A percentile compares a stretch with the other conserved stretches of the same genome.
Evolutionary conservation across 2,329 filamentous ascomycete species (phyloP).

Genomic region (Rhinocladiella mackenziei): DNA sequence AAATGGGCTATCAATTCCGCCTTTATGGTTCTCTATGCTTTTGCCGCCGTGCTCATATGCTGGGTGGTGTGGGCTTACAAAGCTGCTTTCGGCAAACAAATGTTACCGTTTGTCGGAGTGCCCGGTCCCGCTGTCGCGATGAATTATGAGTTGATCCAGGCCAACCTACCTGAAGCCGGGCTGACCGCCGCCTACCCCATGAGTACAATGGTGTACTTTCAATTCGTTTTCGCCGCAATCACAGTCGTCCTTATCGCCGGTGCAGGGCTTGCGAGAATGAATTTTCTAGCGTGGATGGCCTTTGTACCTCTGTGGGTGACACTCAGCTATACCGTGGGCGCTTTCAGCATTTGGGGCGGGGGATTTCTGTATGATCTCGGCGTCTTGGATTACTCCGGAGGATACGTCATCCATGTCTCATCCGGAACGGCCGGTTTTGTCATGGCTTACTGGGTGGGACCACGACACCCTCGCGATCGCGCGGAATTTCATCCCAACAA

Average conservation of each 20-base stretch:
- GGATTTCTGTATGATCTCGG: conserved; percentile 46
- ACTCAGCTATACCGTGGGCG: conserved; percentile 42
- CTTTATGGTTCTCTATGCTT: conserved; percentile 52
- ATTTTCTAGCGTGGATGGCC: conserved; percentile 51
- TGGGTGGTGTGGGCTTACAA: conserved; percentile 52
- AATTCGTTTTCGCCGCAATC: conserved; percentile 53
- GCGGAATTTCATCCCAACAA: conserved; percentile 49
- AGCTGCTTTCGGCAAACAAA: conserved; percentile 47
- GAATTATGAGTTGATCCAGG: conserved; percentile 43
- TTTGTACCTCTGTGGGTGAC: conserved; percentile 53
- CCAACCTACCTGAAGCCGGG: conserved; percentile 42
- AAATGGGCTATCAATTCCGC: conserved; percentile 51
- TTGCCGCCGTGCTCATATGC: conserved; percentile 46
- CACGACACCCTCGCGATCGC: conserved; percentile 44
- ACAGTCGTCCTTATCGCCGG: conserved; percentile 49
- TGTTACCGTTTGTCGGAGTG: conserved; percentile 48
- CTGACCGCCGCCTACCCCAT: conserved; percentile 43
- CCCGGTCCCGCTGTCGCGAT: conserved; percentile 48
- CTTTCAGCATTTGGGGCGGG: conserved; percentile 46
- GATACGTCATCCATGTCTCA: conserved; percentile 53
- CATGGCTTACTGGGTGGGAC: conserved; percentile 47
- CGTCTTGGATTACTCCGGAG: conserved; percentile 51
- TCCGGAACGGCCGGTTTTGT: conserved; percentile 51
- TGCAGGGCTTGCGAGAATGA: conserved; percentile 48
- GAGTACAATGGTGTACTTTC: conserved; percentile 52